Conservation (phyloP, 1,284 basidiomycete species). For the Melampsora americana region DNA sequence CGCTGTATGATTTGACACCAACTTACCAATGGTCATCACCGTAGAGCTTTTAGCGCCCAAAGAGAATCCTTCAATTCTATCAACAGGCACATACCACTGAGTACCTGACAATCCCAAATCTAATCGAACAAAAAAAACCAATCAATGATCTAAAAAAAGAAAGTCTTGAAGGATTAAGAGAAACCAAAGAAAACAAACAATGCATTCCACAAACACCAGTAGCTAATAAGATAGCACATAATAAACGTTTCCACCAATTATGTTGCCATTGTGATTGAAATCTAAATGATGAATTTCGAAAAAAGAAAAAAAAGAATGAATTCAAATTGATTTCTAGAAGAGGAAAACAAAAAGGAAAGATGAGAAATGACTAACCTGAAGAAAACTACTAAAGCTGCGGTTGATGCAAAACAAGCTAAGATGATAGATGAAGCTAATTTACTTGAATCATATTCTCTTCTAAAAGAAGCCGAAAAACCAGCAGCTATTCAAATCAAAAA, state of each 20-base stretch:
- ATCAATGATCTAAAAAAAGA: neutral
- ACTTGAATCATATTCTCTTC: slow-evolving; percentile 53
- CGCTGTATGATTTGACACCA: no score
- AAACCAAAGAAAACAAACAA: slow-evolving; percentile 55
- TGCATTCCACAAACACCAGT: slow-evolving; percentile 59
- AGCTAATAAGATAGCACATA: slow-evolving; percentile 56
- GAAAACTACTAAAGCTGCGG: slow-evolving; percentile 57
- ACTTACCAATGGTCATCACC: slow-evolving; percentile 23
- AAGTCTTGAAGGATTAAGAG: neutral
- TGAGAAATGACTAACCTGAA: slow-evolving; percentile 52
- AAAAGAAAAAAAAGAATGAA: neutral
- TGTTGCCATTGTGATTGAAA: slow-evolving; percentile 56
- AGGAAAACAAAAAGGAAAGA: no score
- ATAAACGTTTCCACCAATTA: slow-evolving; percentile 57
- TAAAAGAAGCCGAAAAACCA: slow-evolving; percentile 54
- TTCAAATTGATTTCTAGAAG: slow-evolving; percentile 50
- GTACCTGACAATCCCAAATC: slow-evolving; percentile 33
- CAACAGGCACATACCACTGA: slow-evolving; percentile 16
- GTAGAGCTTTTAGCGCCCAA: slow-evolving; percentile 14
- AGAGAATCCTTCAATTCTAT: slow-evolving; percentile 13
- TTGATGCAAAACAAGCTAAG: slow-evolving; percentile 57
- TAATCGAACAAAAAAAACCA: neutral
- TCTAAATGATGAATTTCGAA: no score
- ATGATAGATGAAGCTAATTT: slow-evolving; percentile 57
- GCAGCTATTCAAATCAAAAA: slow-evolving; percentile 4